Evolutionary conservation across 2,329 filamentous ascomycete genomes (phyloP).

Genomic region (Verticillium klebahnii): DNA sequence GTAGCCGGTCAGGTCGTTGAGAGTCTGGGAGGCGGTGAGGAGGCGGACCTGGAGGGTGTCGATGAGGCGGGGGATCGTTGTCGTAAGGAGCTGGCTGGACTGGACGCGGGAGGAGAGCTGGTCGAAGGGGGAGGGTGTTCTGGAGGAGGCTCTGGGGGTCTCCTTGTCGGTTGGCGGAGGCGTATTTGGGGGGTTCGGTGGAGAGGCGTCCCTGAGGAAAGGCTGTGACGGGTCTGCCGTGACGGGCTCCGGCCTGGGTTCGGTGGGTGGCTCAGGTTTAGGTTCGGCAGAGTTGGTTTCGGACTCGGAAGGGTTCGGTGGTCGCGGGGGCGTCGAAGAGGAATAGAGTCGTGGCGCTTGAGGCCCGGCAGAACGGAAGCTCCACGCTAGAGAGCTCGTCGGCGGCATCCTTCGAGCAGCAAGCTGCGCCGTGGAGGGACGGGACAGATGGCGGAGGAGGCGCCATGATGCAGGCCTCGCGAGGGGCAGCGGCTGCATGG

Average conservation of each 20-base stretch:
- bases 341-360: neutral
- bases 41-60: slow-evolving; percentile 84
- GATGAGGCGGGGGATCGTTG: slow-evolving; percentile 67
- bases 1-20: slow-evolving; percentile 95
- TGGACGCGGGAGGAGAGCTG: neutral
- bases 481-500: neutral
- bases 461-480: neutral
- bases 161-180: neutral
- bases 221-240: neutral
- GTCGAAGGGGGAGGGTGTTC: neutral
- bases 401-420: neutral
- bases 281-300: neutral
- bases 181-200: neutral
- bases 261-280: neutral
- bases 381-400: neutral
- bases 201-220: neutral
- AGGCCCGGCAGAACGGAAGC: neutral
- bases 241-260: neutral
- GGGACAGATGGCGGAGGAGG: neutral
- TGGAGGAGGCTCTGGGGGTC: neutral
- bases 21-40: slow-evolving; percentile 76
- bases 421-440: neutral
- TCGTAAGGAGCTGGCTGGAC: slow-evolving; percentile 26
- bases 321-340: slow-evolving; percentile 5
- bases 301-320: neutral